Evolutionary conservation across 2,329 filamentous ascomycete species (phyloP).

Genomic region (Cladosporium velox): DNA sequence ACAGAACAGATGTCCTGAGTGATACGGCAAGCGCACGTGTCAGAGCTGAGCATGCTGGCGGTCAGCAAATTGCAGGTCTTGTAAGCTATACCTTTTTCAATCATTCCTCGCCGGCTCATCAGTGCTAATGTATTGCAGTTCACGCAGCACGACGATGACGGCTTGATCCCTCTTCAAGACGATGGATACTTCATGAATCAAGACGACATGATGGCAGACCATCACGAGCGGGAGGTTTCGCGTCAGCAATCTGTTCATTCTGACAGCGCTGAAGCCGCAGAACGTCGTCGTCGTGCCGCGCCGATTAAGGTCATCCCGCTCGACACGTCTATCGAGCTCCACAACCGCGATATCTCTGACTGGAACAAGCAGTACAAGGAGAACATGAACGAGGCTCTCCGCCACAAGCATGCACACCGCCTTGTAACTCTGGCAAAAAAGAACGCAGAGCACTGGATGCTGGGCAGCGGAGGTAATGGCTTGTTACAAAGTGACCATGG

Average conservation of each 20-base stretch:
- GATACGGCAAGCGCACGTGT: conserved; percentile 41
- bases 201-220: conserved; percentile 26
- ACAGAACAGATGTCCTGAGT: conserved; percentile 17
- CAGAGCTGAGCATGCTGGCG: conserved; percentile 48
- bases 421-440: conserved; percentile 56
- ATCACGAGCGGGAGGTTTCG: conserved; percentile 23
- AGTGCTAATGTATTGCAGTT: conserved; percentile 21
- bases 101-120: background rate
- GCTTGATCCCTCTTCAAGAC: conserved; percentile 35
- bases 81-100: conserved; percentile 37
- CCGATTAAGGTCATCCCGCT: conserved; percentile 44
- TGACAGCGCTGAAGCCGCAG: conserved; percentile 42
- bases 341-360: conserved; percentile 56
- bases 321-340: conserved; percentile 56
- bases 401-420: conserved; percentile 46
- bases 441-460: conserved; percentile 64
- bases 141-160: conserved; percentile 33
- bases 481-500: conserved; percentile 47
- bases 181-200: conserved; percentile 28
- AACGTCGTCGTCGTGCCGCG: conserved; percentile 38
- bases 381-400: conserved; percentile 58
- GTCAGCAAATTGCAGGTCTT: conserved; percentile 35
- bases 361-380: conserved; percentile 61
- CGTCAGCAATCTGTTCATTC: conserved; percentile 31
- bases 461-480: conserved; percentile 56